A percentile compares a stretch with the other conserved stretches of the same genome.
These are phyloP conservation scores for Cymbopogon flexuosus DNA, from an alignment of 202 grass and related monocot genomes.

Conservation along the genomic window DNA sequence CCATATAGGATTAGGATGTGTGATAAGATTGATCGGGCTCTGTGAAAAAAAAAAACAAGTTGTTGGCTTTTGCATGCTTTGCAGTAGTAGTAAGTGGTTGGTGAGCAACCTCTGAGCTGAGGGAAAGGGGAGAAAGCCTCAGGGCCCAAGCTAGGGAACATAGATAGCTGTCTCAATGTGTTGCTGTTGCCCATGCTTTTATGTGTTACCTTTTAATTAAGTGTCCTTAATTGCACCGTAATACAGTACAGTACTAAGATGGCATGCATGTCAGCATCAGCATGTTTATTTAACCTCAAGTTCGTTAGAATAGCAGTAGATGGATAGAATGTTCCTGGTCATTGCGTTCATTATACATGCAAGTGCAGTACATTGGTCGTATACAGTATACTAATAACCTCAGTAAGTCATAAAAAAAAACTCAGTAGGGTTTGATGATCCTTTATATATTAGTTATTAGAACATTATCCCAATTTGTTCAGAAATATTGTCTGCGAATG, in stretches of 20 bases:
- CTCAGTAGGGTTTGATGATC: neutral
- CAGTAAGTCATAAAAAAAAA: neutral
- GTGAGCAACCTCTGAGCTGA: neutral
- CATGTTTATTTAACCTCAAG: neutral
- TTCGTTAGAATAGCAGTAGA: neutral
- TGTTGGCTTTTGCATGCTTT: neutral
- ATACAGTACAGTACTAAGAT: neutral
- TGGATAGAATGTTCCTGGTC: neutral
- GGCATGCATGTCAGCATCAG: neutral
- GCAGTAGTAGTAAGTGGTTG: neutral
- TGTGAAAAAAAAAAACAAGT: slow-evolving; percentile 8
- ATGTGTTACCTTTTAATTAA: slow-evolving; percentile 25
- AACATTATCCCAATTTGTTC: neutral
- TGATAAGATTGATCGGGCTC: neutral
- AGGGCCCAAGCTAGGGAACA: slow-evolving; percentile 13
- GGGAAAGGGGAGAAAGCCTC: neutral
- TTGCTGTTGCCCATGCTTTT: slow-evolving; percentile 33
- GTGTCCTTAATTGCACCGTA: slow-evolving; percentile 37
- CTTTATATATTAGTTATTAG: neutral
- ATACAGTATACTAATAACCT: neutral
- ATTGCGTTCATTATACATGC: neutral
- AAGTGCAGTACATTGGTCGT: neutral
- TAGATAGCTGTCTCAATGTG: slow-evolving; percentile 27
- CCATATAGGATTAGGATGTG: neutral
- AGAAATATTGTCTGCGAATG: neutral